phyloP scores from a whole-genome alignment of 2,329 filamentous ascomycete species.

The Penicillium sp. region DNA sequence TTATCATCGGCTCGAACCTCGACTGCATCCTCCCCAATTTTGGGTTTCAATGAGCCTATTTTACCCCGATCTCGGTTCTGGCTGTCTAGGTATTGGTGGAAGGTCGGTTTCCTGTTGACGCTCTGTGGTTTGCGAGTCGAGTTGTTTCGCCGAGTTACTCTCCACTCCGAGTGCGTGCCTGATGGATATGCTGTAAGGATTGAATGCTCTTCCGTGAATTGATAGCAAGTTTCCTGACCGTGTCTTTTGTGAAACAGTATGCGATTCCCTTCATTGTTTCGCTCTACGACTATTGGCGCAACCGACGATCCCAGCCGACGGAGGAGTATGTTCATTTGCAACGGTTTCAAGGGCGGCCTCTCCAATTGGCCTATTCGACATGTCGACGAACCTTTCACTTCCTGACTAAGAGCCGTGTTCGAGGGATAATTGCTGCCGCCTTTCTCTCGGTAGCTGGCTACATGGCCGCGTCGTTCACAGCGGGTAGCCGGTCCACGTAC shows the following conservation, averaged over 20 bases:
- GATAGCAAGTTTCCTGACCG: conserved; percentile 13
- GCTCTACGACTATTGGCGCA: conserved; percentile 39
- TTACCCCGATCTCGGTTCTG: conserved; percentile 6
- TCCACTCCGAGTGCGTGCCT: conserved; percentile 42
- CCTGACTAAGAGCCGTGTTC: conserved; percentile 32
- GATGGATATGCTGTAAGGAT: conserved; percentile 32
- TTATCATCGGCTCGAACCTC: conserved; percentile 16
- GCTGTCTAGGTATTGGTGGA: conserved; percentile 12
- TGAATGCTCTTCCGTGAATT: not conserved
- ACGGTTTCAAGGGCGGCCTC: conserved; percentile 13
- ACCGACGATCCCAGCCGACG: conserved; percentile 22
- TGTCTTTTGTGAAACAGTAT: conserved; percentile 22
- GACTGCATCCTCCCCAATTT: conserved; percentile 10
- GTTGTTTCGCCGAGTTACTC: conserved; percentile 39
- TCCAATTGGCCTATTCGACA: conserved; percentile 19
- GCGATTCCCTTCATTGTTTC: conserved; percentile 40
- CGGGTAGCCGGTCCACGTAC: conserved; percentile 43
- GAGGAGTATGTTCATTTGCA: conserved; percentile 21
- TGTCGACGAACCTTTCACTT: conserved; percentile 30
- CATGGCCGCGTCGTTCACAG: conserved; percentile 32
- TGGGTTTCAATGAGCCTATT: conserved; percentile 5
- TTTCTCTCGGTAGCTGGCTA: conserved; percentile 39
- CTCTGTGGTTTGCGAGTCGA: conserved; percentile 17
- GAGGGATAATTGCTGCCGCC: conserved; percentile 37
- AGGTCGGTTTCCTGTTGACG: conserved; percentile 8